Conservation (phyloP, 345 rosid genomes). For the Leavenworthia alabamica region DNA sequence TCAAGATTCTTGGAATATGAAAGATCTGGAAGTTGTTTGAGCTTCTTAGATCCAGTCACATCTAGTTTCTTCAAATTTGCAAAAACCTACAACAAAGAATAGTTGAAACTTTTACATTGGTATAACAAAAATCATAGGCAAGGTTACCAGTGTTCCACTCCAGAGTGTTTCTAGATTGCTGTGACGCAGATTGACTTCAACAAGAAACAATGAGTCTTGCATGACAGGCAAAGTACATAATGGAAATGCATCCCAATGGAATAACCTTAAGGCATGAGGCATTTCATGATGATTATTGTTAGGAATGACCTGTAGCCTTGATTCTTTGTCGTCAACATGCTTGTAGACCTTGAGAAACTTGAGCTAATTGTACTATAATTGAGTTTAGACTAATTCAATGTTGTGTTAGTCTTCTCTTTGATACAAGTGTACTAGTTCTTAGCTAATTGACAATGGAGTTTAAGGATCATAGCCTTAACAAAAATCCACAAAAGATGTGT, state of each 20-base stretch:
- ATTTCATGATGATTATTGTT: background rate
- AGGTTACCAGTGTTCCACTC: constrained; percentile 5
- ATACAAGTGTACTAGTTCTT: too few species aligned
- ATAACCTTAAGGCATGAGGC: background rate
- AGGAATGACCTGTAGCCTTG: background rate
- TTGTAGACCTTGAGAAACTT: constrained; percentile 16
- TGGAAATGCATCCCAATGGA: constrained; percentile 24
- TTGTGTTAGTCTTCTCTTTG: too few species aligned
- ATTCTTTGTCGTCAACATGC: background rate
- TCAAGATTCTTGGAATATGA: background rate
- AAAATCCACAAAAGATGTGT: background rate
- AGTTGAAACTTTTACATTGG: background rate
- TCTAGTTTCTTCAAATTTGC: constrained; percentile 4
- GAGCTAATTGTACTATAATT: too few species aligned
- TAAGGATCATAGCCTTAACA: too few species aligned
- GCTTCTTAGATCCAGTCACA: constrained; percentile 2
- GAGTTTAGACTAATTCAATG: too few species aligned
- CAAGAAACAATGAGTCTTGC: background rate
- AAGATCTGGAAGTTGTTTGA: constrained; percentile 14
- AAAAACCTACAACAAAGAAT: background rate
- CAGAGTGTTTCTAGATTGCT: background rate
- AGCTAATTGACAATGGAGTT: too few species aligned
- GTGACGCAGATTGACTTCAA: background rate
- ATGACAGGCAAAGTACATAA: constrained; percentile 1
- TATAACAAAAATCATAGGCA: background rate